Conservation (phyloP, 2,329 filamentous ascomycete species). For the Monosporascus sp. region DNA sequence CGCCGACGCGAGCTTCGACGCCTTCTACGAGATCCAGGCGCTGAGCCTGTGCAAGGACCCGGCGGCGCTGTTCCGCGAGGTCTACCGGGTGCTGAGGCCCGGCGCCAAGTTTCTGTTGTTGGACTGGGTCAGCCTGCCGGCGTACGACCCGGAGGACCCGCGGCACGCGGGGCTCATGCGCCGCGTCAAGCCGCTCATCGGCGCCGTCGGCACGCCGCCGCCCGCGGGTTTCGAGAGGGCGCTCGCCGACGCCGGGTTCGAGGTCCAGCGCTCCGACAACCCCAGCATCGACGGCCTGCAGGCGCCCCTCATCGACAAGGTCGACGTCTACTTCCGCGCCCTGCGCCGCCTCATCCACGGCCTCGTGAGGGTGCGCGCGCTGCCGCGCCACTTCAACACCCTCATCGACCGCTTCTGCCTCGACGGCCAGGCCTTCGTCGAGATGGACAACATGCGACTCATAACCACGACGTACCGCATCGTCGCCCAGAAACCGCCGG, state of each 20-base stretch:
- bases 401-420: slow-evolving; percentile 49
- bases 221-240: slow-evolving; percentile 41
- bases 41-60: slow-evolving; percentile 49
- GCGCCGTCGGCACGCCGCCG: slow-evolving; percentile 50
- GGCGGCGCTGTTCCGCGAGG: slow-evolving; percentile 40
- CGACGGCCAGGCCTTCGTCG: slow-evolving; percentile 49
- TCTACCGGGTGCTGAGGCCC: slow-evolving; percentile 45
- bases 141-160: slow-evolving; percentile 41
- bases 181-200: slow-evolving; percentile 50
- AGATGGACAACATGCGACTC: slow-evolving; percentile 50
- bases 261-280: slow-evolving; percentile 43
- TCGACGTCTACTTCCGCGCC: slow-evolving; percentile 49
- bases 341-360: slow-evolving; percentile 44
- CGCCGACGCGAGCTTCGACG: slow-evolving; percentile 43
- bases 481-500: slow-evolving; percentile 41
- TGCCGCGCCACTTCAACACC: slow-evolving; percentile 48
- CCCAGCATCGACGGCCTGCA: slow-evolving; percentile 47
- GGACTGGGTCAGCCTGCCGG: slow-evolving; percentile 49
- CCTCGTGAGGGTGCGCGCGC: slow-evolving; percentile 39
- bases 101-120: slow-evolving; percentile 45
- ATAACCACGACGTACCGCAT: slow-evolving; percentile 49
- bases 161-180: slow-evolving; percentile 48
- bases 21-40: slow-evolving; percentile 54
- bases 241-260: slow-evolving; percentile 42
- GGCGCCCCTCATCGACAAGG: slow-evolving; percentile 48